Base-by-base conservation (phyloP, 129 eudicot genomes). In the Escallonia rubra region DNA sequence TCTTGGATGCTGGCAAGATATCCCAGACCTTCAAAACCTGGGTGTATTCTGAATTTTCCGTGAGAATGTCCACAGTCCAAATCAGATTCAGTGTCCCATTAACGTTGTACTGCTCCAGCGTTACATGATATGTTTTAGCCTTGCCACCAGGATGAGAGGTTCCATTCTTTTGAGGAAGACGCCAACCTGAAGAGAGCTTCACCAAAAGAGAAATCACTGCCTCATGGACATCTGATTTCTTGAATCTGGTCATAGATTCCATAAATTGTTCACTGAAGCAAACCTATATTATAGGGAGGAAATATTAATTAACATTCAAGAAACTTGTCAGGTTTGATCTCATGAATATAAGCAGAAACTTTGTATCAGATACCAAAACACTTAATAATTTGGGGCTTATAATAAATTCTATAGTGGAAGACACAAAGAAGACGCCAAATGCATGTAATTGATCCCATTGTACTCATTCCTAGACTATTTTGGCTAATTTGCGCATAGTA, bases 1-100 rank as follows among this genome's bases (percentile, higher is more conserved):
- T 54, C 72, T 89, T 74, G 5, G 41, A 59, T 7, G 39, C 16
- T 41, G 90, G 81, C 49, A 81, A 60, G 49, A 83, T 44, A 72
- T 83, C 83, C 86, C 83, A 86, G 5, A 90, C 55, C 73, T 81
- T 89, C 10, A 83, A 7, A 38, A 83, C 83, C 71, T 90, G 96
- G 41, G 78, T 55, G 64, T 79, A 75, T 48, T 39, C 38, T 43
- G 81, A 61, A 11, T 70, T 74, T 62, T 83, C 78, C 64, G 44
- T 77, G 3, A 62, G 61, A 74, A 86, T 62, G 55, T 86, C 86
- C 3, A 89, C 74, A 0, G 68, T 72, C 89, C 90, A 85, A 58
- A 85, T 64, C 59, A 88, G 72, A 41, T 4, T 9, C 43, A 76
- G 57, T 16, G 47, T 44, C 23, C 47, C 59, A 54, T 76, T 70